phyloP scores from a whole-genome alignment of 2,329 filamentous ascomycete species.

The Bipolaris zeicola region DNA sequence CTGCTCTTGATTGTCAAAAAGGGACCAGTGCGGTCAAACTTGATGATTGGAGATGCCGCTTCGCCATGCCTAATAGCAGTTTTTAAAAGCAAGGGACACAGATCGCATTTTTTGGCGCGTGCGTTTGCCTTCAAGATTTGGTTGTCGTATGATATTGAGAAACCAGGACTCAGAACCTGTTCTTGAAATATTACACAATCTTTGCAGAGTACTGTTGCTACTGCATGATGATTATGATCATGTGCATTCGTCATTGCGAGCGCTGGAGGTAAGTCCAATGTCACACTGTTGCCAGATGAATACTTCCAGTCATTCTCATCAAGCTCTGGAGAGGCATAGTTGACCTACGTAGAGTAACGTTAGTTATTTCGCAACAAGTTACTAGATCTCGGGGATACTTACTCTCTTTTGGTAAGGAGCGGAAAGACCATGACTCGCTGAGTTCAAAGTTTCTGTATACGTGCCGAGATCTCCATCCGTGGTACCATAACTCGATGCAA shows the following conservation, averaged over 20 bases:
- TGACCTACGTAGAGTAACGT: neutral
- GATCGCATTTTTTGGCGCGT: neutral
- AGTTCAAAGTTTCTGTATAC: neutral
- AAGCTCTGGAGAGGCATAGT: conserved; percentile 7
- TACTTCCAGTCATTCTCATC: conserved; percentile 8
- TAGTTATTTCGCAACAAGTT: neutral
- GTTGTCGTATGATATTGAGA: neutral
- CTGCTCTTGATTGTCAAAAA: neutral
- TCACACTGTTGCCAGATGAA: neutral
- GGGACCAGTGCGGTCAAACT: neutral
- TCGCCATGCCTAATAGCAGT: neutral
- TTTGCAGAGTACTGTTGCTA: neutral
- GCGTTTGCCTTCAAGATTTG: neutral
- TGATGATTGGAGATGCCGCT: neutral
- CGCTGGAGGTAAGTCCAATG: neutral
- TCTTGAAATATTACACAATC: neutral
- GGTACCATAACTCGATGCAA: neutral
- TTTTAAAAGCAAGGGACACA: neutral
- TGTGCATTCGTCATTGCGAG: neutral
- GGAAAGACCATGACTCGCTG: neutral
- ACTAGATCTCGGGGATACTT: neutral
- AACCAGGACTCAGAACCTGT: neutral
- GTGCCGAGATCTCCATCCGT: neutral
- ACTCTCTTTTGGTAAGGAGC: neutral
- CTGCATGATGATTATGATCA: neutral